Percentiles rank a stretch among this genome's conserved stretches.
These are phyloP conservation scores for Candida sakaeoensis DNA, from an alignment of 805 yeast species.

Conservation along the genomic window DNA sequence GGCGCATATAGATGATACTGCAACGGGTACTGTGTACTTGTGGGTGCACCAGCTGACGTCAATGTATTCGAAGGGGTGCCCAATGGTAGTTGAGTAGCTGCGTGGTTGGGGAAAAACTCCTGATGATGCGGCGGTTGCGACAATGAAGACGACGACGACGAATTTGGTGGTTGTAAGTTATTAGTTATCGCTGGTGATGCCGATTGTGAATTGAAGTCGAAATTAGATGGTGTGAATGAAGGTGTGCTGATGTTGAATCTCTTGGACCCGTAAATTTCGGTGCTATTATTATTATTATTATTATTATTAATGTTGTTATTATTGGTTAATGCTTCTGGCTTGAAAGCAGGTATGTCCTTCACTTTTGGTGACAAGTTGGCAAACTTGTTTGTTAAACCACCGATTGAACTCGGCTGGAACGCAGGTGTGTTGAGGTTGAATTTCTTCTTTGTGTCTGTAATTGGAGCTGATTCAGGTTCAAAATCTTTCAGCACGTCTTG, in stretches of 20 bases:
- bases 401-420: slow-evolving; percentile 34
- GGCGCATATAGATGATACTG: slow-evolving; percentile 92
- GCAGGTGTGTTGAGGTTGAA: slow-evolving; percentile 42
- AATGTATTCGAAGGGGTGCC: slow-evolving; percentile 5
- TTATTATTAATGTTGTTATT: slow-evolving; percentile 16
- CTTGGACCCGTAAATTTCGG: slow-evolving; percentile 10
- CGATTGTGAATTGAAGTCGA: slow-evolving; percentile 1
- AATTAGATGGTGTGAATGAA: slow-evolving; percentile 31
- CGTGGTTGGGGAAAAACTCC: slow-evolving; percentile 1
- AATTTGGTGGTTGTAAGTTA: slow-evolving; percentile 1
- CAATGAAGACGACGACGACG: slow-evolving; percentile 6
- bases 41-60: slow-evolving; percentile 13
- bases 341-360: slow-evolving; percentile 46
- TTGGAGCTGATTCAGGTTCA: not conserved
- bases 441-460: slow-evolving; percentile 17
- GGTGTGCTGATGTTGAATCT: slow-evolving; percentile 40
- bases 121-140: not conserved
- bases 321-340: slow-evolving; percentile 34
- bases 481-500: not conserved
- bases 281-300: too few relatives aligned
- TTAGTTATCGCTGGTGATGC: slow-evolving; percentile 5
- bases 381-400: slow-evolving; percentile 29
- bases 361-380: slow-evolving; percentile 47
- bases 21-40: slow-evolving; percentile 43
- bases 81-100: not conserved